Conservation (phyloP, 371 early-diverging fungal species). For the Actinomucor elegans region DNA sequence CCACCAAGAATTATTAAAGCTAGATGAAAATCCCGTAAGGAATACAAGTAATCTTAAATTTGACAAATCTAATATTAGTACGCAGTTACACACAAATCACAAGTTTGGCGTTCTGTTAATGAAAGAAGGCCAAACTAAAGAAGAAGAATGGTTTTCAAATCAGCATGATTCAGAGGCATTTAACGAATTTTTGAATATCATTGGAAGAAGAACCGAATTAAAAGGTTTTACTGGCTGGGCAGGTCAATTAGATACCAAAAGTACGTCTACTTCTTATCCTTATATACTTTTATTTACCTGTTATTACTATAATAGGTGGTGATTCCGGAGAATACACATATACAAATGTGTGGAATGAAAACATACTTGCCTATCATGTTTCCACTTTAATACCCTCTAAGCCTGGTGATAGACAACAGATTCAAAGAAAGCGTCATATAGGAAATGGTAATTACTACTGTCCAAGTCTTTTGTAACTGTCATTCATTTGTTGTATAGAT, state of each 20-base stretch:
- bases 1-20: slow-evolving; percentile 26
- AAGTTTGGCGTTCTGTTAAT: slow-evolving; percentile 82
- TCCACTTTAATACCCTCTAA: slow-evolving; percentile 78
- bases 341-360: slow-evolving; percentile 75
- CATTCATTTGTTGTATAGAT: slow-evolving; percentile 45
- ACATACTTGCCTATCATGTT: slow-evolving; percentile 85
- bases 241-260: slow-evolving; percentile 81
- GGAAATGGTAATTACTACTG: slow-evolving; percentile 74
- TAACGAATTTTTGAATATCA: slow-evolving; percentile 65
- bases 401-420: slow-evolving; percentile 74
- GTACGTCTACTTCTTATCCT: slow-evolving; percentile 59
- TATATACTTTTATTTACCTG: slow-evolving; percentile 37
- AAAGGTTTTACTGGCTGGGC: slow-evolving; percentile 79
- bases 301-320: slow-evolving; percentile 47
- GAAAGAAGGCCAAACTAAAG: slow-evolving; percentile 68
- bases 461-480: no score
- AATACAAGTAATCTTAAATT: not conserved
- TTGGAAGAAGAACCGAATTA: slow-evolving; percentile 72
- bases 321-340: slow-evolving; percentile 78
- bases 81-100: slow-evolving; percentile 65
- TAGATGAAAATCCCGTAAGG: slow-evolving; percentile 29
- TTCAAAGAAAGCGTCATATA: slow-evolving; percentile 84
- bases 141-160: slow-evolving; percentile 82
- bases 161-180: slow-evolving; percentile 58
- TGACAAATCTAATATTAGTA: no score